Evolutionary conservation across 257 asterid genomes (phyloP), one percentile per base, ranked within the genome.

Genomic region (Rauvolfia tetraphylla): DNA sequence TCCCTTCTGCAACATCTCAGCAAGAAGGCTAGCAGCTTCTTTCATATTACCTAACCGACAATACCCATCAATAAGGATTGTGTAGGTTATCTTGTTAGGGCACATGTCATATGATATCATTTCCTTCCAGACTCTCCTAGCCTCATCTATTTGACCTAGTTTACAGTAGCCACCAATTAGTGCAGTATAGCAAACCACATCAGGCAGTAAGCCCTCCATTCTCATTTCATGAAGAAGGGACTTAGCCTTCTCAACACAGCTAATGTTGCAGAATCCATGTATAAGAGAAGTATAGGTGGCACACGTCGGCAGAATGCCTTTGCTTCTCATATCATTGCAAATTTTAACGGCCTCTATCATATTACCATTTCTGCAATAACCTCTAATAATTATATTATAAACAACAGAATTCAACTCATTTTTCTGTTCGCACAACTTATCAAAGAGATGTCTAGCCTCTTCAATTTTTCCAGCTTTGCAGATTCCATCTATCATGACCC

Each of bases 141-240:
- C 96, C 82, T 86, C 89, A 70, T 85, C 85, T 92, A 92, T 92
- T 80, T 84, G 91, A 33, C 97, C 97, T 75, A 89, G 67, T 86
- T 86, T 92, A 83, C 97, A 89, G 78, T 85, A 89, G 67, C 98
- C 97, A 77, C 89, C 85, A 34, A 93, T 85, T 39, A 93, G 78
- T 38, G 97, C 97, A 75, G 98, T 93, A 80, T 90, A 92, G 79
- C 97, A 89, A 69, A 92, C 86, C 79, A 92, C 97, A 80, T 92
- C 73, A 27, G 97, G 98, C 48, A 73, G 69, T 84, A 93, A 82
- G 59, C 93, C 88, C 42, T 89, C 91, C 71, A 72, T 83, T 81
- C 83, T 83, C 97, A 92, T 93, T 77, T 81, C 90, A 49, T 80
- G 83, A 63, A 89, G 78, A 77, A 92, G 87, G 72, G 54, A 25